Evolutionary conservation across 164 flowering plant species (phyloP).

Genomic region (Tinospora cordifolia): DNA sequence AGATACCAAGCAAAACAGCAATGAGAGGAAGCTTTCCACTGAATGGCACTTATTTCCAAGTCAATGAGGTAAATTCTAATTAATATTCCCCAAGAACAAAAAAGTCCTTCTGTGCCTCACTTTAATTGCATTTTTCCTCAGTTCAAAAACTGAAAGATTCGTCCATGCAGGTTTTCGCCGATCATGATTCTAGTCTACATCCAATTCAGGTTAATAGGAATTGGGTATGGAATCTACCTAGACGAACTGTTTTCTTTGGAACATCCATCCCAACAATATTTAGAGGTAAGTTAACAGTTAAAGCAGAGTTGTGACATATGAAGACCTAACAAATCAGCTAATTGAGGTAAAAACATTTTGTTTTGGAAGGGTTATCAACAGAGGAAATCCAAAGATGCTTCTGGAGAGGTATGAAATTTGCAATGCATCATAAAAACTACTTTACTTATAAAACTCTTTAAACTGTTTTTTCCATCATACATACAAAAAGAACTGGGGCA

Average conservation of each 20-base stretch:
- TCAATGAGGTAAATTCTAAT: slow-evolving; percentile 70
- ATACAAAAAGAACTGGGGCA: too few species aligned
- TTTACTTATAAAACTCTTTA: too few species aligned
- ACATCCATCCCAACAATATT: slow-evolving; percentile 81
- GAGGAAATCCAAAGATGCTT: slow-evolving; percentile 43
- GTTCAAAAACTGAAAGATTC: neutral
- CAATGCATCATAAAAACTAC: too few species aligned
- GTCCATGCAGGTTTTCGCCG: slow-evolving; percentile 77
- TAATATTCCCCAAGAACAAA: neutral
- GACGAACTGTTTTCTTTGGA: slow-evolving; percentile 84
- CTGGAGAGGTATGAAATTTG: slow-evolving; percentile 38
- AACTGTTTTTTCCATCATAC: too few species aligned
- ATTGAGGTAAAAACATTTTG: neutral
- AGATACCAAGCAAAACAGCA: slow-evolving; percentile 90
- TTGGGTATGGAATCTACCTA: slow-evolving; percentile 71
- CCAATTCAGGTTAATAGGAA: slow-evolving; percentile 80
- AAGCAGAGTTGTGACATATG: neutral
- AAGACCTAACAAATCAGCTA: neutral
- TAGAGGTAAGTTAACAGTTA: slow-evolving; percentile 42
- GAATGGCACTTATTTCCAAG: slow-evolving; percentile 97
- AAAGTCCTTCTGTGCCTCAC: neutral
- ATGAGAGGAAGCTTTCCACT: slow-evolving; percentile 94
- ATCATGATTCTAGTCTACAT: slow-evolving; percentile 72
- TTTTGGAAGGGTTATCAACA: slow-evolving; percentile 12
- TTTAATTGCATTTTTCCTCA: neutral